Percentiles rank a stretch among this genome's conserved stretches.
phyloP scores from a whole-genome alignment of 83 land plant genomes.

The Diphasiastrum complanatum region DNA sequence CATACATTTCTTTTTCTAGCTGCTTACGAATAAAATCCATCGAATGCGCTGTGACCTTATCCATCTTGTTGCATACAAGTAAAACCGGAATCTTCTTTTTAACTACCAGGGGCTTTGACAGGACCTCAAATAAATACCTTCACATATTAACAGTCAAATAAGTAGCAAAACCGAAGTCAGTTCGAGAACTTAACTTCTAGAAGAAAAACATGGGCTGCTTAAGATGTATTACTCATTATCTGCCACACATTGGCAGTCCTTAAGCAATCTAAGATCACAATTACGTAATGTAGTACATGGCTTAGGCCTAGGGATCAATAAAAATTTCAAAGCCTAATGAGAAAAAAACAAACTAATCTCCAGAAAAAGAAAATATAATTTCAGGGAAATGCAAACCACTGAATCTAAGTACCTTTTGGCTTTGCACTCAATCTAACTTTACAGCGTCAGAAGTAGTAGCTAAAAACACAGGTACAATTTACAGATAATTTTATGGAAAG shows the following conservation, averaged over 20 bases:
- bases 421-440: no score
- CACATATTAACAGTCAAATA: slow-evolving; percentile 1
- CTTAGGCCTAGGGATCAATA: background rate
- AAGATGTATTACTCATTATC: no score
- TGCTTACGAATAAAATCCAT: slow-evolving; percentile 88
- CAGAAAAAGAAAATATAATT: background rate
- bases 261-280: no score
- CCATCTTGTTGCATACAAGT: slow-evolving; percentile 82
- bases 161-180: background rate
- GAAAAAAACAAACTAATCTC: background rate
- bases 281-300: background rate
- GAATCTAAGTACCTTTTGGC: no score
- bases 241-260: no score
- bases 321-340: background rate
- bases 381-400: no score
- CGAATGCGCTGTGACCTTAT: slow-evolving; percentile 90
- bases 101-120: slow-evolving; percentile 72
- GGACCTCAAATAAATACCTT: slow-evolving; percentile 88
- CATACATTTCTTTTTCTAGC: slow-evolving; percentile 94
- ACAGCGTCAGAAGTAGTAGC: background rate
- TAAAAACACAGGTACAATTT: no score
- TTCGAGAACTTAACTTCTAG: background rate
- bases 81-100: slow-evolving; percentile 79
- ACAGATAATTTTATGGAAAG: background rate
- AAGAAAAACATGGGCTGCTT: background rate